Evolutionary conservation across 106 monocot genomes (phyloP), one percentile per base, ranked within the genome.

Genomic region (Gastrodia elata): DNA sequence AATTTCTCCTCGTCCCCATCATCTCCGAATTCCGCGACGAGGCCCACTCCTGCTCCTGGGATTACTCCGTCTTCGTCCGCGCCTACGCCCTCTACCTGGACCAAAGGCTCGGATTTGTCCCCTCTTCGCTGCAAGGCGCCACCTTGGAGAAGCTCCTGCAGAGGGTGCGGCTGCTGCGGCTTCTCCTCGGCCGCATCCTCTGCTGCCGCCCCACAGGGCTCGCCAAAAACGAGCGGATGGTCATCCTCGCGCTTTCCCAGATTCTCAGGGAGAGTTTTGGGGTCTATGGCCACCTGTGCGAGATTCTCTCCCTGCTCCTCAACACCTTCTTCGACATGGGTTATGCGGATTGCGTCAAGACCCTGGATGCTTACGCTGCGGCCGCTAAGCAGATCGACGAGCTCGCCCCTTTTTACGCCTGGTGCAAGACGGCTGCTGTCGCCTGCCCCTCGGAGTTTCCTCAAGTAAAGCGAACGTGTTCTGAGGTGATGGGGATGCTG

Each of bases 311-410:
- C 4, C 82, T 88, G 26, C 80, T 96, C 35, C 71, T 96, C 0
- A 92, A 96, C 32, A 75, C 76, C 0, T 96, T 90, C 71, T 92
- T 92, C 41, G 87, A 96, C 38, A 92, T 92, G 92, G 95, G 90
- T 2, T 90, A 92, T 35, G 38, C 80, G 0, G 87, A 90, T 20
- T 96, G 89, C 46, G 80, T 73, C 16, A 96, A 96, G 79, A 76
- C 87, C 1, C 92, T 96, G 35, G 95, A 96, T 64, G 89, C 84
- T 11, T 89, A 92, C 36, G 85, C 82, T 10, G 73, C 77, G 73
- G 83, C 85, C 0, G 95, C 95, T 7, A 96, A 90, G 83, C 95
- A 96, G 79, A 90, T 92, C 8, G 92, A 96, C 25, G 95, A 90
- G 81, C 84, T 96, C 13, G 25, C 80, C 10, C 61, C 61, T 0